Evolutionary conservation across 805 yeast genomes (phyloP).

Genomic region (Hanseniaspora clermontiae): DNA sequence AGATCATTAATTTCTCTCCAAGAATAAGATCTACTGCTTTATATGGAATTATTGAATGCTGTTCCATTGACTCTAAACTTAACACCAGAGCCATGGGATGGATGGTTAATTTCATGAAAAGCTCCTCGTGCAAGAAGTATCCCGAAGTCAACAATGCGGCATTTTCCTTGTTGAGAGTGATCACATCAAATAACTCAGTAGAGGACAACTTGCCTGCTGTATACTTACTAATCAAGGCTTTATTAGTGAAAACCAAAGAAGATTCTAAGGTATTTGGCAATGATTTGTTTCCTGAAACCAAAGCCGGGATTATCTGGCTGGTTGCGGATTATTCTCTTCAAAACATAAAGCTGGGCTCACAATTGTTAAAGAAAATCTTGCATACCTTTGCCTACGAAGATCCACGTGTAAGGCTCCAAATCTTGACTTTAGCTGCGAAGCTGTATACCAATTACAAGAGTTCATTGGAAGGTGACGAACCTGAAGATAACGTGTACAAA

Average conservation of each 20-base stretch:
- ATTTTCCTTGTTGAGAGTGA: constrained; percentile 55
- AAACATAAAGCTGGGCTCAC: constrained; percentile 51
- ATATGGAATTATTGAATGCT: constrained; percentile 49
- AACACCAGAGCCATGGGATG: constrained; percentile 47
- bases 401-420: constrained; percentile 53
- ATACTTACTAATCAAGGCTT: constrained; percentile 34
- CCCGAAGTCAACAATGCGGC: constrained; percentile 43
- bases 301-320: constrained; percentile 79
- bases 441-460: constrained; percentile 29
- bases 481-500: constrained; percentile 18
- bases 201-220: constrained; percentile 42
- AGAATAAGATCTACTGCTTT: constrained; percentile 38
- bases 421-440: constrained; percentile 62
- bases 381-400: constrained; percentile 43
- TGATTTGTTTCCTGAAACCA: constrained; percentile 37
- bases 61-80: constrained; percentile 38
- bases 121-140: constrained; percentile 10
- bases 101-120: constrained; percentile 28
- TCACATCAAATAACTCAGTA: constrained; percentile 50
- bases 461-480: background rate
- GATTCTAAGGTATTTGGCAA: background rate
- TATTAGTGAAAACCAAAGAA: constrained; percentile 17
- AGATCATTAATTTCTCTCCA: constrained; percentile 20
- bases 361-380: constrained; percentile 50
- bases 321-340: constrained; percentile 63